Base-by-base conservation (phyloP, 2,329 filamentous ascomycete genomes). In the Curvularia sp. region DNA sequence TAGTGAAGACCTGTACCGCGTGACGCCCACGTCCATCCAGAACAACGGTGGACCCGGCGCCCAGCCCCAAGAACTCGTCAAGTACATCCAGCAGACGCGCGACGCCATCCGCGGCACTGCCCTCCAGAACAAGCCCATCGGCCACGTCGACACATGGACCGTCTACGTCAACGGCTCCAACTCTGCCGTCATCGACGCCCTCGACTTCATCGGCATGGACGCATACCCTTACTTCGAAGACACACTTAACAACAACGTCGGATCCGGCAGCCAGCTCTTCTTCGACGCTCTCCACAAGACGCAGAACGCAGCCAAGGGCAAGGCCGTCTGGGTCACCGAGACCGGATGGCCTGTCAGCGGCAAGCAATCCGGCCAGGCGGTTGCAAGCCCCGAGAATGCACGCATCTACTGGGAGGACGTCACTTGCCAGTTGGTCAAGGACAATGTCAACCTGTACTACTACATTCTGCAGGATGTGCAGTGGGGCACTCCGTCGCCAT, bases 141-240 rank as follows among this genome's bases (percentile, higher is more conserved):
- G 92, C 52, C 93, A 96, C 78, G 92, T 96, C 74, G 93, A 96
- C 75, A 96, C 93, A 51, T 96, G 92, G 92, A 92, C 89, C 15
- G 75, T 74, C 1, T 79, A 74, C 83, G 86, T 87, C 74, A 92
- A 96, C 77, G 77, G 79, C 51, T 86, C 88, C 71, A 96, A 94
- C 84, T 78, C 79, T 49, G 86, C 83, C 42, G 87, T 96, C 58
- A 87, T 92, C 58, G 82, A 88, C 9, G 86, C 85, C 41, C 80
- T 84, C 62, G 92, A 96, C 81, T 96, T 88, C 84, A 77, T 96
- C 60, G 93, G 93, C 65, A 86, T 94, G 75, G 92, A 96, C 74
- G 89, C 88, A 18, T 96, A 95, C 76, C 85, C 91, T 20, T 96
- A 93, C 84, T 96, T 89, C 81, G 87, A 96, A 81, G 84, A 83